A percentile compares a stretch with the other conserved stretches of the same genome.
These are phyloP conservation scores for Dissoconium aciculare DNA, from an alignment of 2,329 filamentous ascomycete species.

Conservation along the genomic window DNA sequence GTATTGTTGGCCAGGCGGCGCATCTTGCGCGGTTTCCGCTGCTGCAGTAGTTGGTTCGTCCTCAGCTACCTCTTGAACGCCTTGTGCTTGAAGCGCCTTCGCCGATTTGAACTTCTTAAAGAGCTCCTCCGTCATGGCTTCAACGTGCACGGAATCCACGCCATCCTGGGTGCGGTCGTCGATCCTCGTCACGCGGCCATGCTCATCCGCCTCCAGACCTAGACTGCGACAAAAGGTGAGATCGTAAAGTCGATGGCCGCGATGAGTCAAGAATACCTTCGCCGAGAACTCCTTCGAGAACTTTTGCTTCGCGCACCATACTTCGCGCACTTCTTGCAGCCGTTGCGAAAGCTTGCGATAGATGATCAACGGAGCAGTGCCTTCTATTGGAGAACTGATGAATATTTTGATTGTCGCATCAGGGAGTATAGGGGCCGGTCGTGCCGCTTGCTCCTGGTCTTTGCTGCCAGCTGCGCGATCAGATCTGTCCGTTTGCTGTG, in stretches of 20 bases:
- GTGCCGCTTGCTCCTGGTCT: neutral
- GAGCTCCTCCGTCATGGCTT: conserved; percentile 58
- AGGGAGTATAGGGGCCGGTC: conserved; percentile 14
- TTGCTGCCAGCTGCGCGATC: conserved; percentile 3
- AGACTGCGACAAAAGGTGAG: conserved; percentile 58
- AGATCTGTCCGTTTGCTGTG: conserved; percentile 15
- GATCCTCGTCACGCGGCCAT: conserved; percentile 26
- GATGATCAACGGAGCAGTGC: conserved; percentile 46
- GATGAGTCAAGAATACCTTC: conserved; percentile 65
- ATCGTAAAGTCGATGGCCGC: conserved; percentile 55
- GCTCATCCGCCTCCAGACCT: conserved; percentile 39
- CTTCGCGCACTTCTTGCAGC: conserved; percentile 50
- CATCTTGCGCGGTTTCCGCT: conserved; percentile 7
- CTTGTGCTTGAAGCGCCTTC: conserved; percentile 24
- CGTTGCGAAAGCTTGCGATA: conserved; percentile 52
- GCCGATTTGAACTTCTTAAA: conserved; percentile 38
- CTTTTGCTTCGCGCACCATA: conserved; percentile 53
- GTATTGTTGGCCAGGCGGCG: conserved; percentile 17
- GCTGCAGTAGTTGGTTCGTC: conserved; percentile 8
- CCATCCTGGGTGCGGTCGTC: conserved; percentile 36
- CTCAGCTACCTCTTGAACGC: conserved; percentile 2
- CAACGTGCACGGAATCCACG: conserved; percentile 52
- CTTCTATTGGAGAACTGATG: conserved; percentile 51
- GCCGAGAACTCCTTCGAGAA: conserved; percentile 36
- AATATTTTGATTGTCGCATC: conserved; percentile 48